Base-by-base conservation (phyloP, 331 rosid genomes). In the Acacia pycnantha region DNA sequence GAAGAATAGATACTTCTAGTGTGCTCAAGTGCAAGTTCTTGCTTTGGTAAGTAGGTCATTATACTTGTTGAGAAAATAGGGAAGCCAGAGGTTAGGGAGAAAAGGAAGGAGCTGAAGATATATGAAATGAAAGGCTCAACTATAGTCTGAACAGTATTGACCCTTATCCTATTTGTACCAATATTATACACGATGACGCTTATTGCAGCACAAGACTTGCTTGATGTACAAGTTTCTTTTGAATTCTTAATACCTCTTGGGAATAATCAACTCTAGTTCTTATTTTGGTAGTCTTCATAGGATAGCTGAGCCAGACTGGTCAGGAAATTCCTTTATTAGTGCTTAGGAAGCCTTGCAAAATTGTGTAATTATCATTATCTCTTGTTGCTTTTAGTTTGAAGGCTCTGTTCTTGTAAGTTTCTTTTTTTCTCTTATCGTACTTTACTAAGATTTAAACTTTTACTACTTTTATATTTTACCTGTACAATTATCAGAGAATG, bases 401-500 rank as follows among this genome's bases (percentile, higher is more conserved):
- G 73, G 59, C 19, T 37, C 74, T 8, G 1, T 66, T 29, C 10
- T 83, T 74, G 13, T 56, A 46, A 54, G 13, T 71, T 82, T 50
- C 56, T 77, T 19, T 74, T 56, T 66, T 78, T 73, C n/a, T 59
- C 48, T 56, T 73, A 44, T 84, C 54, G 56, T 65, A 27, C 73
- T 76, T 78, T 80, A 41, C 69, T 76, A 21, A 48, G 74, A 74
- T 78, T 64, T 46, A 44, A 66, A 29, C 43, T 24, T 48, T 74
- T 81, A 70, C 67, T 69, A 47, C 50, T 54, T 3, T 24, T 13
- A 35, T 61, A 44, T 27, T 59, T 27, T 58, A 26, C 79, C 50
- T 80, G 37, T 77, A 68, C 77, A 65, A 75, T 58, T 79, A 65
- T 81, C 7, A 87, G 94, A 80, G 82, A 79, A 64, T 66, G 86